These are phyloP conservation scores for Viola pubescens DNA, from an alignment of 441 rosid genomes.

Conservation along the genomic window DNA sequence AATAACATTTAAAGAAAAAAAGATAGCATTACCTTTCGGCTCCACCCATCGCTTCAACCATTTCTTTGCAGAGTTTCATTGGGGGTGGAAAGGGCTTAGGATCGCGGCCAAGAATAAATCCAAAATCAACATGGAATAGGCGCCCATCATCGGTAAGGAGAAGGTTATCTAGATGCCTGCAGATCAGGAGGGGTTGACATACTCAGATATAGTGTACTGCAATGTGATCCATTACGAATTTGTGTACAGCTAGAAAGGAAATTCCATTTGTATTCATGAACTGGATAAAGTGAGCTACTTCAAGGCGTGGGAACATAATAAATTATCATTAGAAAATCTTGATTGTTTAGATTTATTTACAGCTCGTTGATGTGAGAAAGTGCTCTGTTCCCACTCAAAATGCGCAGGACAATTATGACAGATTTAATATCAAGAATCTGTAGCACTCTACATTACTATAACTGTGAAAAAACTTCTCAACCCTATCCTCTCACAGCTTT, in stretches of 20 bases:
- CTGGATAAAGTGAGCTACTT: background rate
- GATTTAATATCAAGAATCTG: background rate
- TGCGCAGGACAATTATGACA: background rate
- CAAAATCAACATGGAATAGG: conserved; percentile 97
- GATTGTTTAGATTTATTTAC: no score
- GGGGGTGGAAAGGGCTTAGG: conserved; percentile 99
- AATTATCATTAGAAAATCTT: no score
- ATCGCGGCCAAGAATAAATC: conserved; percentile 92
- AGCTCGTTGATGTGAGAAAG: no score
- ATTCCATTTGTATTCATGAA: background rate
- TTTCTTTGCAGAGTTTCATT: conserved; percentile 99
- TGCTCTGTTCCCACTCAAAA: background rate
- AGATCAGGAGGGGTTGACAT: conserved; percentile 10
- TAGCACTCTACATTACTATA: conserved; percentile 2
- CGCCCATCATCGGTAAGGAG: conserved; percentile 95
- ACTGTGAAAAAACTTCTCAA: background rate
- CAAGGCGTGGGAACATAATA: background rate
- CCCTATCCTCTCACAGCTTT: conserved; percentile 1
- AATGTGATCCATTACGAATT: no score
- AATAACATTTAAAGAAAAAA: background rate
- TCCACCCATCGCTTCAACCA: conserved; percentile 99
- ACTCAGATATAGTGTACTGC: no score
- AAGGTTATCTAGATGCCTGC: conserved; percentile 95
- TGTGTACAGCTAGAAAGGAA: no score
- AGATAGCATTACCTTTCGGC: conserved; percentile 61